phyloP scores from a whole-genome alignment of 116 monocot species.

The Dioscorea cayenensis region DNA sequence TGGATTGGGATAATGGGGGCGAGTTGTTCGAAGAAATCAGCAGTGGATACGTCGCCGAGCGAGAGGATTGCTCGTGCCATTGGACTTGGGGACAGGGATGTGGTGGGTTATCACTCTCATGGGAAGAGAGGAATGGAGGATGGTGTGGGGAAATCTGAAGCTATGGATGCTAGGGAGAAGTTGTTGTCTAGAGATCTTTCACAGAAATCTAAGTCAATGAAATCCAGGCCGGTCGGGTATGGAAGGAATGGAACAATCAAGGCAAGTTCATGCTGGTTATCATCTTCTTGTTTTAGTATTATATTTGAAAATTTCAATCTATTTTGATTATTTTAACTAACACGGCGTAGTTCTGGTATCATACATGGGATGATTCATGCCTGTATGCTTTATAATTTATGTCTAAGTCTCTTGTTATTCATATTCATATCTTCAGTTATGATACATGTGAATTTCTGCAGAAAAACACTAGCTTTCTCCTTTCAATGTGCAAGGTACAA shows the following conservation, averaged over 20 bases:
- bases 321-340: not conserved
- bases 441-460: not conserved
- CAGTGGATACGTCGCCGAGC: not conserved
- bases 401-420: not conserved
- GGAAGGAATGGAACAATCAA: not conserved
- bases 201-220: not conserved
- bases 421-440: not conserved
- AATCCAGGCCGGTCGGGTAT: not conserved
- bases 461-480: no score
- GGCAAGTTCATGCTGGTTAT: not conserved
- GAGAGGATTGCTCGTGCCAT: not conserved
- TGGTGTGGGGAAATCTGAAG: not conserved
- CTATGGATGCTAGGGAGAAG: not conserved
- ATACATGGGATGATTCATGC: not conserved
- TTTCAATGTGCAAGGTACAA: no score
- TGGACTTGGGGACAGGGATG: not conserved
- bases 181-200: not conserved
- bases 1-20: not conserved
- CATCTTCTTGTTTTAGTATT: not conserved
- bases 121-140: not conserved
- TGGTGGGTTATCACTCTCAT: not conserved
- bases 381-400: not conserved
- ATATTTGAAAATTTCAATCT: not conserved
- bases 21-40: not conserved
- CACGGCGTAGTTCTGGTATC: not conserved